Conservation (phyloP, 192 early-diverging fungal species). For the Chytriomyces sp. region DNA sequence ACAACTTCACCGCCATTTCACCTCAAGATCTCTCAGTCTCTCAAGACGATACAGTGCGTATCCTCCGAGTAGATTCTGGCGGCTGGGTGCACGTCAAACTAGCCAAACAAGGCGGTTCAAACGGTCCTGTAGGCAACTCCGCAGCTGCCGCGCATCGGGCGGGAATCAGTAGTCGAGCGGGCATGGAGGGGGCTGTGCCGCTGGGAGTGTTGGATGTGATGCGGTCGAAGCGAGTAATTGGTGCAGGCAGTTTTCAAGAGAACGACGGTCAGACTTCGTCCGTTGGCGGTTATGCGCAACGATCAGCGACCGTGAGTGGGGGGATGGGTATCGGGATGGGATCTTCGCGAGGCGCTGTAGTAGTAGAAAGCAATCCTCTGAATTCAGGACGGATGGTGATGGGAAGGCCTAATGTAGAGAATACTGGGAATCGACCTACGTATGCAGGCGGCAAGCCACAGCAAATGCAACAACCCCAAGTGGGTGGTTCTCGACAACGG, state of each 20-base stretch:
- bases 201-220: conserved; percentile 16
- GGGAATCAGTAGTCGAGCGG: background rate
- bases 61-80: conserved; percentile 23
- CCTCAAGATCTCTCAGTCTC: conserved; percentile 11
- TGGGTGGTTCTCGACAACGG: too few relatives aligned
- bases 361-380: too few relatives aligned
- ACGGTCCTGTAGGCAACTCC: background rate
- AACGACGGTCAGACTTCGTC: too few relatives aligned
- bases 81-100: conserved; percentile 26
- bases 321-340: too few relatives aligned
- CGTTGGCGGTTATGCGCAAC: too few relatives aligned
- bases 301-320: too few relatives aligned
- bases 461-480: too few relatives aligned
- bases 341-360: too few relatives aligned
- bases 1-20: conserved; percentile 11
- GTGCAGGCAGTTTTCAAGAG: background rate
- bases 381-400: too few relatives aligned
- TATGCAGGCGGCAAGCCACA: too few relatives aligned
- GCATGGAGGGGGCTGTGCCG: conserved; percentile 19
- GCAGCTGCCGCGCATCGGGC: background rate
- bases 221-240: conserved; percentile 1
- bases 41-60: conserved; percentile 25
- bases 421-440: too few relatives aligned
- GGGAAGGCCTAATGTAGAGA: too few relatives aligned
- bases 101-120: background rate